Evolutionary conservation across 225 moss, liverwort and hornwort species (phyloP).

Genomic region (Polytrichum commune): DNA sequence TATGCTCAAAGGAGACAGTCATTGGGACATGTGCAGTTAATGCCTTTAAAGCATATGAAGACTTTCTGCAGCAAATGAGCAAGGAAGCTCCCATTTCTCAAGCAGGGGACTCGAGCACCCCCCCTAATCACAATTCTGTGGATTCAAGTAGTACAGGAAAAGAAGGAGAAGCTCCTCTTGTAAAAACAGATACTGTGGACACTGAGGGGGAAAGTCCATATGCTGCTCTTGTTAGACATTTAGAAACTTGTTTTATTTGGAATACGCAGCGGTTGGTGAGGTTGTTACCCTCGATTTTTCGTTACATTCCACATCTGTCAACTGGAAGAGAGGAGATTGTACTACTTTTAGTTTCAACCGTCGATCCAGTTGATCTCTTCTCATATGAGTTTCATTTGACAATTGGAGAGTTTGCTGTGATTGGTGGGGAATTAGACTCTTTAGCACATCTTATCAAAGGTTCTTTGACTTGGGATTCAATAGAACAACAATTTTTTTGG

Average conservation of each 20-base stretch:
- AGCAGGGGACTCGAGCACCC: constrained; percentile 28
- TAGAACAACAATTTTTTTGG: constrained; percentile 98
- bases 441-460: constrained; percentile 53
- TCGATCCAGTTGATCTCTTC: constrained; percentile 80
- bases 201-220: constrained; percentile 31
- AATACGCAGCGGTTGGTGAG: constrained; percentile 65
- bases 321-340: constrained; percentile 70
- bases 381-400: constrained; percentile 78
- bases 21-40: constrained; percentile 40
- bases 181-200: constrained; percentile 25
- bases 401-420: constrained; percentile 76
- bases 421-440: constrained; percentile 71
- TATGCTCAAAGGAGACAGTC: constrained; percentile 29
- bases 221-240: constrained; percentile 57
- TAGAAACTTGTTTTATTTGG: constrained; percentile 88
- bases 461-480: constrained; percentile 79
- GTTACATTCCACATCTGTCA: constrained; percentile 74
- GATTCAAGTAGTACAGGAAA: constrained; percentile 12
- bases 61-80: constrained; percentile 57
- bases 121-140: constrained; percentile 27
- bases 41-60: constrained; percentile 80
- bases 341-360: constrained; percentile 55
- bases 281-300: constrained; percentile 80
- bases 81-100: constrained; percentile 14
- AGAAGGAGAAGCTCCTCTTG: constrained; percentile 28